Base-by-base conservation (phyloP, 1,139 yeast species). In the Pichia sp. region DNA sequence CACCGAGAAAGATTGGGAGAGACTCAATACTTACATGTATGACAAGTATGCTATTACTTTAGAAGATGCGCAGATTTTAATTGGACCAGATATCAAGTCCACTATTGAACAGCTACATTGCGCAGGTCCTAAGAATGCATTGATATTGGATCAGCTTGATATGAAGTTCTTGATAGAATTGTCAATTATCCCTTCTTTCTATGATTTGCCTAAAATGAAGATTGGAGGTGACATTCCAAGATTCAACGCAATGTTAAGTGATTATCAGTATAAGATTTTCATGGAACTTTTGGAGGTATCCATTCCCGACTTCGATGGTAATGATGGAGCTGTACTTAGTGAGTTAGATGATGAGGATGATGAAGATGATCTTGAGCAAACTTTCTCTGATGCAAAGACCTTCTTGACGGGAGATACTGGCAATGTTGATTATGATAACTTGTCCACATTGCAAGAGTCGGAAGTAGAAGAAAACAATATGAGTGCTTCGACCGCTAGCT, bases 181-280 rank as follows among this genome's bases (percentile, higher is more conserved):
- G 3, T 87, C 95, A 0, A 93, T 93, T 34, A 49, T 55, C 15
- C 96, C 96, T 0, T 77, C 77, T 18, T 94, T 91, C 1, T 63
- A 72, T 29, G 78, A 77, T 44, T 65, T 93, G 30, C 80, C 97
- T 0, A 74, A 72, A 47, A 67, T 86, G 46, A 78, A 74, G 51
- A 63, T 88, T 3, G 76, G 86, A 18, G 96, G 94, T 12, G 77
- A 77, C 44, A 71, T 93, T n/a, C 95, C 96, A 0, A 63, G 64
- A 24, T 68, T 93, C 43, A 67, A 68, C 23, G 75, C 93, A 8
- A 71, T 83, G 20, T 60, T 91, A 53, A 85, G 86, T 48, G 98
- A 93, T 55, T 81, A 78, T 48, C 96, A 93, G 52, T 93, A 93
- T 60, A 84, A 86, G 54, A 75, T 88, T 1, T 65, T 91, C 51